Evolutionary conservation across 106 monocot species (phyloP).

Genomic region (Triglochin maritima): DNA sequence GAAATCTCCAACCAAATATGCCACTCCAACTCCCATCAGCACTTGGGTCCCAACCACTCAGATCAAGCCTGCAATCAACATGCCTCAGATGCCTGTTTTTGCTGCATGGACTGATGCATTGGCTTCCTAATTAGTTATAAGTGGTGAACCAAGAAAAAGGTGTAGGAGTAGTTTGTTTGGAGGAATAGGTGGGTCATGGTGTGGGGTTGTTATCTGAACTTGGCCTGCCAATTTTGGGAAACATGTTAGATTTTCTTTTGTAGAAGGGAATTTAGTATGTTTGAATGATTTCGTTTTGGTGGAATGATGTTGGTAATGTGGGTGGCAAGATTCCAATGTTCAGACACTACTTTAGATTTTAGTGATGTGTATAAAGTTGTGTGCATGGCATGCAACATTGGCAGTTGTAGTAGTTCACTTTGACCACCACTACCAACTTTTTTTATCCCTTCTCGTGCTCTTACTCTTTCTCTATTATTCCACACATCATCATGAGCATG

Average conservation of each 20-base stretch:
- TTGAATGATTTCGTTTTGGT: conserved; percentile 3
- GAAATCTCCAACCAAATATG: conserved; percentile 22
- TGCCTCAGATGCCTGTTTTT: conserved; percentile 65
- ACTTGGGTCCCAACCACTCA: conserved; percentile 49
- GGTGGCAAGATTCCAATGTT: conserved; percentile 2
- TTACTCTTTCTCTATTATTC: conserved; percentile 1
- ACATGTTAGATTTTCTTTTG: background rate
- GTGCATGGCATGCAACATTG: background rate
- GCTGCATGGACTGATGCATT: conserved; percentile 67
- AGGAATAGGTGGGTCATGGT: background rate
- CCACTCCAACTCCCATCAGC: conserved; percentile 16
- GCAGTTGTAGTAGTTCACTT: background rate
- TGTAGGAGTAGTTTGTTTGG: background rate
- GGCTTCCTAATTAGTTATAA: background rate
- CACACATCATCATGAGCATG: background rate
- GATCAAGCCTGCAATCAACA: conserved; percentile 35
- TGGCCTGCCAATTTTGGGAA: conserved; percentile 19
- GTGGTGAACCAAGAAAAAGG: background rate
- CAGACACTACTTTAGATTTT: background rate
- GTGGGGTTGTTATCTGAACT: background rate
- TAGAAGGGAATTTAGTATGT: background rate
- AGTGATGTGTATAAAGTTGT: background rate
- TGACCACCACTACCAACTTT: background rate
- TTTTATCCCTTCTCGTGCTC: background rate
- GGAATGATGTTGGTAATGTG: conserved; percentile 5